Evolutionary conservation across 1,284 basidiomycete genomes (phyloP).

Genomic region (Hemileia vastatrix): DNA sequence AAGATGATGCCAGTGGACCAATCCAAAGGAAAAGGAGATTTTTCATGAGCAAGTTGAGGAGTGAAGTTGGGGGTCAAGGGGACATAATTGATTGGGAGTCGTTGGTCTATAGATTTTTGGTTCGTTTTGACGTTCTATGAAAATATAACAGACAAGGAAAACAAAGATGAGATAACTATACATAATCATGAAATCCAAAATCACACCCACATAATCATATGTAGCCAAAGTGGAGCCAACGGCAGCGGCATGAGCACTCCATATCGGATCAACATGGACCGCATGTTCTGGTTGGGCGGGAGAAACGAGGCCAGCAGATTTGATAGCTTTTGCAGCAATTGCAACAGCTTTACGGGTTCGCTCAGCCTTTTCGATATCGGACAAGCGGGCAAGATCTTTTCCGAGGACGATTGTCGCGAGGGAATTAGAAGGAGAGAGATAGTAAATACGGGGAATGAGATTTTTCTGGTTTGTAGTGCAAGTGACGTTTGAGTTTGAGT

Average conservation of each 20-base stretch:
- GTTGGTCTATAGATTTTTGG: conserved; percentile 12
- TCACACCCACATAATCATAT: conserved; percentile 11
- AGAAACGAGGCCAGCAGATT: no score
- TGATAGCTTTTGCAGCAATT: conserved; percentile 12
- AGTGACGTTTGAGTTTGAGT: no score
- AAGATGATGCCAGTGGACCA: conserved; percentile 48
- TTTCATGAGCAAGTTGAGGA: conserved; percentile 8
- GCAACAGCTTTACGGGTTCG: conserved; percentile 12
- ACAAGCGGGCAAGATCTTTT: background rate
- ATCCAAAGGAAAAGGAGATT: conserved; percentile 4
- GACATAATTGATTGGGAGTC: conserved; percentile 11
- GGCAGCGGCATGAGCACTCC: conserved; percentile 23
- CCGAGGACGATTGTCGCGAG: conserved; percentile 6
- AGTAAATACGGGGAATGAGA: no score
- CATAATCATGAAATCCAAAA: background rate
- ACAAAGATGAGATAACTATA: background rate
- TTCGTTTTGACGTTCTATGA: conserved; percentile 20
- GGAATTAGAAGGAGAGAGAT: no score
- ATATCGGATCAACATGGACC: conserved; percentile 13
- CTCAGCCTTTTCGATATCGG: conserved; percentile 15
- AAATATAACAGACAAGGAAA: background rate
- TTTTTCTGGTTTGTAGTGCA: no score
- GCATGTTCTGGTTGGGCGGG: no score
- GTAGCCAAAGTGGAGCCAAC: conserved; percentile 17
- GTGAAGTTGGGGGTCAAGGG: conserved; percentile 3